Evolutionary conservation across 139 green algal genomes (phyloP).

Genomic region (Chlamydomonas sp.): DNA sequence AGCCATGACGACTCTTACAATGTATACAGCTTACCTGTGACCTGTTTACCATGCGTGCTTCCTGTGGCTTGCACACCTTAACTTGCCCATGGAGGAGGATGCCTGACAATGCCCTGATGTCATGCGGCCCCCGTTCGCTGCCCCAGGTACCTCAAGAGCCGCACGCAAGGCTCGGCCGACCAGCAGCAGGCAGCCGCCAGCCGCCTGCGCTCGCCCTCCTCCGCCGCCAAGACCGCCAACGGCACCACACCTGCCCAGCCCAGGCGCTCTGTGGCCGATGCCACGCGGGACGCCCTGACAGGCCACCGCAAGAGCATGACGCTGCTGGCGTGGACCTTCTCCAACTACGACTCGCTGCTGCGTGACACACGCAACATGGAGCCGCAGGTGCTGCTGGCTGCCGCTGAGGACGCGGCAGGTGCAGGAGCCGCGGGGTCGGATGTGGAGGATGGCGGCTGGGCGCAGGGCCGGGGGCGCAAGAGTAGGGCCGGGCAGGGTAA

Average conservation of each 20-base stretch:
- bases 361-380: constrained; percentile 20
- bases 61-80: no score
- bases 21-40: no score
- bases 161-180: no score
- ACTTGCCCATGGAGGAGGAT: no score
- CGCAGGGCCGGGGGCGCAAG: neutral
- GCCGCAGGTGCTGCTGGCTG: constrained; percentile 11
- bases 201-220: no score
- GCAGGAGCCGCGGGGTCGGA: neutral
- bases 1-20: no score
- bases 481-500: neutral
- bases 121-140: no score
- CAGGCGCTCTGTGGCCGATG: no score
- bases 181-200: no score
- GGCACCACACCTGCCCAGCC: neutral
- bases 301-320: neutral
- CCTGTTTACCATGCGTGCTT: no score
- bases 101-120: no score
- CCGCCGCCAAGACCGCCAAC: neutral
- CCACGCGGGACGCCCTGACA: neutral
- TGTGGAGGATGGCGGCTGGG: no score
- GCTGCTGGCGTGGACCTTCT: constrained; percentile 29
- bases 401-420: neutral
- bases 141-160: neutral
- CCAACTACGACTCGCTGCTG: constrained; percentile 12